phyloP scores from a whole-genome alignment of 306 rosid species.

The Pueraria montana region DNA sequence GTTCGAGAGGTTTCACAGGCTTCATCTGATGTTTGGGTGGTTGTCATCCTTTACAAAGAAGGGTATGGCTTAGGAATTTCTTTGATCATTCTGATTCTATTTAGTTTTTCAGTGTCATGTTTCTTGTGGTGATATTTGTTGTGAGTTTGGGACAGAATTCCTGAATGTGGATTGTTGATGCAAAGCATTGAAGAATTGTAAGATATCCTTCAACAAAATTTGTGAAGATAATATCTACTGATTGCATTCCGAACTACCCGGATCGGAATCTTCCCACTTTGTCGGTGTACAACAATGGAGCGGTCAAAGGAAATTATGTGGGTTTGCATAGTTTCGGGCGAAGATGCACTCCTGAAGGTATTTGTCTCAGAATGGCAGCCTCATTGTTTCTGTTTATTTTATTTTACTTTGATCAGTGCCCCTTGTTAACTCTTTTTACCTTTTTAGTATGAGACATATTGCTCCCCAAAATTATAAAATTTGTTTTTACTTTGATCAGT shows the following conservation, averaged over 20 bases:
- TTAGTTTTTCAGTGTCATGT: background rate
- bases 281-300: slow-evolving; percentile 93
- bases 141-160: slow-evolving; percentile 58
- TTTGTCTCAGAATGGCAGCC: slow-evolving; percentile 4
- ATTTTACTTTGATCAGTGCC: slow-evolving; percentile 8
- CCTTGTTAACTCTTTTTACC: background rate
- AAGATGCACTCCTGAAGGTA: slow-evolving; percentile 98
- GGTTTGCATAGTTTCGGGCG: slow-evolving; percentile 85
- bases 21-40: slow-evolving; percentile 98
- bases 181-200: slow-evolving; percentile 82
- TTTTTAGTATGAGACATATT: background rate
- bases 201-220: slow-evolving; percentile 94
- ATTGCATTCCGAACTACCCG: slow-evolving; percentile 94
- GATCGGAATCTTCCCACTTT: slow-evolving; percentile 91
- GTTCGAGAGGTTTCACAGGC: slow-evolving; percentile 98
- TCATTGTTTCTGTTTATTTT: background rate
- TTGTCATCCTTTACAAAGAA: slow-evolving; percentile 91
- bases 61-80: slow-evolving; percentile 61
- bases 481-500: background rate
- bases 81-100: background rate
- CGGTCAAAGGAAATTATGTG: slow-evolving; percentile 89
- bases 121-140: slow-evolving; percentile 25
- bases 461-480: background rate
- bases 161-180: slow-evolving; percentile 87
- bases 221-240: slow-evolving; percentile 94